phyloP scores from a whole-genome alignment of 768 basidiomycete species.

The Stropharia rugosoannulata region DNA sequence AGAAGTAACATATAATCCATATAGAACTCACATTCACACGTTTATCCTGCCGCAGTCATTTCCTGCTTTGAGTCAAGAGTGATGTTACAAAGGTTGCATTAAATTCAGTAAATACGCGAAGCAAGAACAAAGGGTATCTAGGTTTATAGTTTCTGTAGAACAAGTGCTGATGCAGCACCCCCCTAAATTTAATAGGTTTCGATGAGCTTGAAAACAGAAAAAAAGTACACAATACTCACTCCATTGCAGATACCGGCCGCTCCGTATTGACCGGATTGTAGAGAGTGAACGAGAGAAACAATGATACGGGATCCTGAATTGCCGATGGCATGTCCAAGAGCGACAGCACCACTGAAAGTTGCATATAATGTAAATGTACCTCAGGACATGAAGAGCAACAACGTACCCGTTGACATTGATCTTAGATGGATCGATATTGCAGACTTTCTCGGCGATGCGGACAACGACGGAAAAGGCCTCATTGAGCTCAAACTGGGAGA shows the following conservation, averaged over 20 bases:
- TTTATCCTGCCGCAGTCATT: slow-evolving; percentile 11
- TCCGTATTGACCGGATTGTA: slow-evolving; percentile 91
- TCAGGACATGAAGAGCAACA: slow-evolving; percentile 1
- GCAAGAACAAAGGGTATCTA: slow-evolving; percentile 14
- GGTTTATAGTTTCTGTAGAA: slow-evolving; percentile 81
- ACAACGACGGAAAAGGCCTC: slow-evolving; percentile 98
- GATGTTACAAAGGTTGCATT: neutral
- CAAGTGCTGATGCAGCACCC: slow-evolving; percentile 88
- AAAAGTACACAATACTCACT: slow-evolving; percentile 49
- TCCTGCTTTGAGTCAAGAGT: neutral
- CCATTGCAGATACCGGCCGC: slow-evolving; percentile 98
- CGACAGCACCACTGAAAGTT: slow-evolving; percentile 82
- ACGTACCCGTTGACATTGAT: slow-evolving; percentile 87
- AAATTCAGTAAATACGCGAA: neutral
- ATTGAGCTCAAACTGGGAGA: slow-evolving; percentile 93
- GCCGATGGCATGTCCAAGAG: slow-evolving; percentile 94
- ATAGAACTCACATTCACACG: slow-evolving; percentile 13
- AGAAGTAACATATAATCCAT: slow-evolving; percentile 3
- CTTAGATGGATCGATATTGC: slow-evolving; percentile 82
- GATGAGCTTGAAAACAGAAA: slow-evolving; percentile 6
- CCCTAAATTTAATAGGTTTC: slow-evolving; percentile 49
- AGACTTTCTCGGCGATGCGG: slow-evolving; percentile 85
- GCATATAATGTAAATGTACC: slow-evolving; percentile 14
- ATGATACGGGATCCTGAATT: slow-evolving; percentile 95
- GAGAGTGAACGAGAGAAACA: slow-evolving; percentile 88